Base-by-base conservation (phyloP, 495 filamentous ascomycete genomes). In the Pyronema omphalodes region DNA sequence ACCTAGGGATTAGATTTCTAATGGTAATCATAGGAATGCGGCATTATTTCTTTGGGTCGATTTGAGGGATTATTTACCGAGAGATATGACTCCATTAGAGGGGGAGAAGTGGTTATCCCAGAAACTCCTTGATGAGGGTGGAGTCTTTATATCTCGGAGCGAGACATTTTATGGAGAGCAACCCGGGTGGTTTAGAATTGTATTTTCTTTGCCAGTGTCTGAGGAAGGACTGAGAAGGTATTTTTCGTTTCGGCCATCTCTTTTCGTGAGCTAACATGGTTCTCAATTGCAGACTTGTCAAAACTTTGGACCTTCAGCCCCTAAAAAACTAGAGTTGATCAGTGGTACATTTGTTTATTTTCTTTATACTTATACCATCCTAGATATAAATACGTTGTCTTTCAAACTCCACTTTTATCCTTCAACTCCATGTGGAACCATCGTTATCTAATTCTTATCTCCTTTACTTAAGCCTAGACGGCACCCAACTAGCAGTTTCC, bases 21-120 rank as follows among this genome's bases (percentile, higher is more conserved):
- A 41, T 41, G 39, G 39, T 47, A 4, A 11, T 47, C 1, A 1
- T 15, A 39, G 50, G 40, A 54, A 45, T n/a, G 52, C 52, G 9
- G 52, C 40, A 0, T 73, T 82, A 51, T 82, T 81, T 58, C 57
- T 82, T 7, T 81, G 79, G 79, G 59, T 75, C 1, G 69, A 81
- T 65, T 61, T 82, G 33, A 64, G 37, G 59, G 9, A 37, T 9
- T 41, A 9, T 34, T 35, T 57, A n/a, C 44, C 44, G 18, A 9
- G 14, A 1, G 9, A 11, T 12, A 34, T 19, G 9, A 34, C 8
- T 36, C 11, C 47, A 11, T 34, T 34, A 34, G 17, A 37, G 17
- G 55, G 12, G 18, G 48, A 57, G 34, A 44, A 41, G 34, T 23
- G 45, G 37, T 29, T 57, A 11, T 39, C 35, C 3, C 15, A 18